A percentile compares a stretch with the other conserved stretches of the same genome.
Conservation (phyloP, 257 asterid species). For the Penstemon barbatus region DNA sequence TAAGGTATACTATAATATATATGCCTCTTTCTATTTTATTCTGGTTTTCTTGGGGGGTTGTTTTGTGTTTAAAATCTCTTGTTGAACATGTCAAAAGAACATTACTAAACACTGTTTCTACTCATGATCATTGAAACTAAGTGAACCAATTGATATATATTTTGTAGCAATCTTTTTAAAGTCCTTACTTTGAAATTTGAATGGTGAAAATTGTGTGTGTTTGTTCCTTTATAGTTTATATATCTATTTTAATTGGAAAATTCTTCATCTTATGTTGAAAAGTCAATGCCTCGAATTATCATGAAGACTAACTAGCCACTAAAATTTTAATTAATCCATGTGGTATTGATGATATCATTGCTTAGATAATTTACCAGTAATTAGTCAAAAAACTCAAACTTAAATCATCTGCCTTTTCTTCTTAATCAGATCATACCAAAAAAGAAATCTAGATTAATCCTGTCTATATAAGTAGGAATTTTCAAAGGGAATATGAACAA, state of each 20-base stretch:
- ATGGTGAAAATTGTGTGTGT: neutral
- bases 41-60: neutral
- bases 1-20: neutral
- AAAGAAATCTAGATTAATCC: constrained; percentile 39
- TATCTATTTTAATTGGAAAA: neutral
- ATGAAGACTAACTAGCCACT: neutral
- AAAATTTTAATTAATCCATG: neutral
- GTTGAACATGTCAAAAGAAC: neutral
- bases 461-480: constrained; percentile 33
- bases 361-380: constrained; percentile 21
- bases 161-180: neutral
- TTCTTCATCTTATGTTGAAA: neutral
- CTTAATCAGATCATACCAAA: constrained; percentile 29
- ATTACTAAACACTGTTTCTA: neutral
- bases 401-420: constrained; percentile 12
- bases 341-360: constrained; percentile 28
- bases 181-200: neutral
- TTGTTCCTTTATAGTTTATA: neutral
- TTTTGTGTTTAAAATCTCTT: neutral
- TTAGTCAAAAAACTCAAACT: constrained; percentile 18
- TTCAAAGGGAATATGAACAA: constrained; percentile 19
- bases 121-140: neutral
- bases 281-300: neutral
- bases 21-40: neutral
- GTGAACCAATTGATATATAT: neutral